Percentiles rank a stretch among this genome's conserved stretches.
phyloP scores from a whole-genome alignment of 2,329 filamentous ascomycete species.

The Ophiognomonia clavigignenti-juglandacearum region DNA sequence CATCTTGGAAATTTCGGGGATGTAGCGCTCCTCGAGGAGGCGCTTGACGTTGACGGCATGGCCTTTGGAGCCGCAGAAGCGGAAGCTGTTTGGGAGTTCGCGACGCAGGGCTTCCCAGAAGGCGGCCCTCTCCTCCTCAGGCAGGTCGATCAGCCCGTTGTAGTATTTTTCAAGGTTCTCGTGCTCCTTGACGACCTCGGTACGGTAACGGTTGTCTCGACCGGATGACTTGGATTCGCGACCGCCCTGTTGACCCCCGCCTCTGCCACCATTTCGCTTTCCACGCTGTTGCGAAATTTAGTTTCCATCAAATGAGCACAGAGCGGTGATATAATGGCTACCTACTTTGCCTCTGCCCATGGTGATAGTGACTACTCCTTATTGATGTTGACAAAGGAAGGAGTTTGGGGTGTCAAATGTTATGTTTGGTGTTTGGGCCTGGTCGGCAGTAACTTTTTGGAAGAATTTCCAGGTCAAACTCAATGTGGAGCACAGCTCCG shows the following conservation, averaged over 20 bases:
- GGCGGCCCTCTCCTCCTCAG: constrained; percentile 68
- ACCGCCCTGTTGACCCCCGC: constrained; percentile 32
- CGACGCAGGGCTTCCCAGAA: constrained; percentile 83
- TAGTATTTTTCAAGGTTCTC: constrained; percentile 85
- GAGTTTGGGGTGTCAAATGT: not conserved
- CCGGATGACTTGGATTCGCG: constrained; percentile 20
- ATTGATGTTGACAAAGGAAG: not conserved
- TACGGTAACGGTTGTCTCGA: constrained; percentile 40
- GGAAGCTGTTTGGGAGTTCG: constrained; percentile 94
- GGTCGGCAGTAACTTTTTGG: not conserved
- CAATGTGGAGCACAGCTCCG: too few relatives aligned
- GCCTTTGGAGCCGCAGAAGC: constrained; percentile 92
- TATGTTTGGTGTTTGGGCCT: too few relatives aligned
- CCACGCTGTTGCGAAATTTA: not conserved
- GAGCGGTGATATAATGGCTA: not conserved
- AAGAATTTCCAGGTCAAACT: too few relatives aligned
- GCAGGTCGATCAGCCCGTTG: constrained; percentile 68
- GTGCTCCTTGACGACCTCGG: constrained; percentile 71
- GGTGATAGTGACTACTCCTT: not conserved
- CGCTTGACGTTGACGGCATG: constrained; percentile 92
- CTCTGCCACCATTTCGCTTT: constrained; percentile 26
- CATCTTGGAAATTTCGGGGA: constrained; percentile 84
- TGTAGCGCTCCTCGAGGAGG: constrained; percentile 81
- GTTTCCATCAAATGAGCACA: too few relatives aligned
- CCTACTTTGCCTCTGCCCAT: constrained; percentile 1